phyloP scores from a whole-genome alignment of 2,329 filamentous ascomycete species.

The Parastagonospora nodorum region DNA sequence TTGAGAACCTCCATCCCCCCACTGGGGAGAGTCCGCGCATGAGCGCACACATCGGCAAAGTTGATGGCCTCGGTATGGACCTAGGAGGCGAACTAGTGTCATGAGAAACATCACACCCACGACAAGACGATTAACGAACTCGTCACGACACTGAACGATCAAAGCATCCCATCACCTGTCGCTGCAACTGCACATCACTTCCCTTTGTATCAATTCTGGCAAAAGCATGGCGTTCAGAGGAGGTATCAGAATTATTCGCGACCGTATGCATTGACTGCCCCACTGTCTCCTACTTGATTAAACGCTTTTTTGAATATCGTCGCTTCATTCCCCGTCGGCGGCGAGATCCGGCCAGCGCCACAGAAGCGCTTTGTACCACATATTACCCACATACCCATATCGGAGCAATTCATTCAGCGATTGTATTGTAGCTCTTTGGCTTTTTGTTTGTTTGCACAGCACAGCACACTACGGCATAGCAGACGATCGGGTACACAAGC shows the following conservation, averaged over 20 bases:
- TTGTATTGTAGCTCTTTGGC: constrained; percentile 12
- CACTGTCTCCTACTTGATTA: neutral
- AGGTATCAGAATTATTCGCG: neutral
- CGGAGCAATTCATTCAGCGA: constrained; percentile 17
- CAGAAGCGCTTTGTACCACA: constrained; percentile 32
- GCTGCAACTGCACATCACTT: constrained; percentile 5
- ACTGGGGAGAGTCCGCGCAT: constrained; percentile 52
- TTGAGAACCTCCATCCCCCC: constrained; percentile 73
- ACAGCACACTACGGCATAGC: constrained; percentile 11
- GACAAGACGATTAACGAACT: constrained; percentile 28
- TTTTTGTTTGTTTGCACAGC: constrained; percentile 19
- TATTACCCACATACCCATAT: constrained; percentile 20
- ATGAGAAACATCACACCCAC: constrained; percentile 30
- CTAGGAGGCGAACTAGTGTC: constrained; percentile 67
- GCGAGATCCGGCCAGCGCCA: constrained; percentile 19
- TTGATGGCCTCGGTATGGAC: constrained; percentile 66
- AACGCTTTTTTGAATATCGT: neutral
- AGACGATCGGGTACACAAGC: constrained; percentile 6
- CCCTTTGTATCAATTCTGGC: constrained; percentile 11
- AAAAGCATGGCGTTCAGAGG: constrained; percentile 30
- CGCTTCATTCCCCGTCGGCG: constrained; percentile 16
- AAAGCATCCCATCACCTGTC: constrained; percentile 5
- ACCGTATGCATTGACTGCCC: neutral
- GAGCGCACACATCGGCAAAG: constrained; percentile 47
- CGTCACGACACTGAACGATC: constrained; percentile 17